Conservation (phyloP, 2,329 filamentous ascomycete genomes). For the Cladobotryum mycophilum region DNA sequence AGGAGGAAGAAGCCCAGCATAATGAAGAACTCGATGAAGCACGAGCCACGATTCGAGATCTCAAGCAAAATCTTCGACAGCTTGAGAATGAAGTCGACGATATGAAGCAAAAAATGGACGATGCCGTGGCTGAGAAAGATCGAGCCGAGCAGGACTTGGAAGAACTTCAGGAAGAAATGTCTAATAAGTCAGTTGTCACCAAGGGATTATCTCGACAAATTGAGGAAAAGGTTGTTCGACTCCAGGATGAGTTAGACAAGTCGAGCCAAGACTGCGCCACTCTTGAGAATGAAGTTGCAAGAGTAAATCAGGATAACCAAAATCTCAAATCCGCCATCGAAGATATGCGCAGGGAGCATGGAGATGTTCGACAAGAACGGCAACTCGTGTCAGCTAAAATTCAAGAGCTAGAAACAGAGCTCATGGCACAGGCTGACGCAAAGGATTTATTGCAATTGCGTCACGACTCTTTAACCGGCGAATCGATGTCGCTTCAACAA, state of each 20-base stretch:
- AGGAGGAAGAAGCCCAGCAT: constrained; percentile 50
- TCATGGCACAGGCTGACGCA: constrained; percentile 54
- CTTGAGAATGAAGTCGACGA: constrained; percentile 51
- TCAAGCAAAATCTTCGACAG: constrained; percentile 49
- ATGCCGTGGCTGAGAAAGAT: constrained; percentile 48
- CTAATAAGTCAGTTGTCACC: constrained; percentile 70
- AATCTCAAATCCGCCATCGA: constrained; percentile 39
- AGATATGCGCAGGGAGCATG: constrained; percentile 33
- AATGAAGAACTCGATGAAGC: constrained; percentile 50
- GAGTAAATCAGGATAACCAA: constrained; percentile 41
- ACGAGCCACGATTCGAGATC: constrained; percentile 51
- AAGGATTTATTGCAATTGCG: constrained; percentile 64
- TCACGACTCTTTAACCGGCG: constrained; percentile 59
- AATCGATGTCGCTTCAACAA: constrained; percentile 60
- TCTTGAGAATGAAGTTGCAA: constrained; percentile 46
- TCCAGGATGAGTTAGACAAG: constrained; percentile 60
- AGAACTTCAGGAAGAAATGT: constrained; percentile 69
- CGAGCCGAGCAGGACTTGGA: constrained; percentile 54
- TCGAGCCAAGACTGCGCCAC: constrained; percentile 41
- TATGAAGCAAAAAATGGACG: constrained; percentile 47
- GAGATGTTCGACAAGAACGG: neutral
- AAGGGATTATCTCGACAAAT: constrained; percentile 70
- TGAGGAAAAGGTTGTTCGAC: constrained; percentile 60
- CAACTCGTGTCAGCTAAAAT: constrained; percentile 37
- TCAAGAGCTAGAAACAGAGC: constrained; percentile 51